Evolutionary conservation across 371 early-diverging fungal species (phyloP), one percentile per base, ranked within the genome.

Genomic region (Lichtheimia corymbifera): DNA sequence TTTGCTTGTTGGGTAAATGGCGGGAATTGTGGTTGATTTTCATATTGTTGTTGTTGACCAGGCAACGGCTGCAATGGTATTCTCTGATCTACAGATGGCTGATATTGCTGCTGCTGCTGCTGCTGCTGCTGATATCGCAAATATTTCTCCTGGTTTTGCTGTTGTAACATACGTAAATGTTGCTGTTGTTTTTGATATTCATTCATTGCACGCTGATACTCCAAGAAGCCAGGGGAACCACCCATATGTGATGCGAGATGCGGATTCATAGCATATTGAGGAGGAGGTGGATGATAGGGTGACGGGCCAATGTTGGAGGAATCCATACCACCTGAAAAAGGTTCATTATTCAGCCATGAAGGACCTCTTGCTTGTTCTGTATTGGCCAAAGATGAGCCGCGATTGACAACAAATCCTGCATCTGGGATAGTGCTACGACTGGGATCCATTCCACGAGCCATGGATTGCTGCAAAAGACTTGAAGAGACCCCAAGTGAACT

Each of bases 121-220:
- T 76, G 77, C 54, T 80, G 83, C 49, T 79, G 77, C 35, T 76
- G 77, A 44, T 73, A 73, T 49, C 79, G 82, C 24, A 76, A 62
- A 28, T 79, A 79, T 41, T 84, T 82, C 45, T 83, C 82, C 18
- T 75, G 70, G 28, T 82, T 79, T 11, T 47, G 47, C 71, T 79
- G 82, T 50, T 83, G 84, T 25, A 81, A 44, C 64, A 82, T 63
- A 35, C 80, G 76, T 27, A 76, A 51, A 47, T 77, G 79, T 53
- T 81, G 82, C 49, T 84, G 83, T 47, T 73, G 77, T 45, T 73
- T 74, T 25, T 69, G 47, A 7, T 68, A 66, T 4, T 73, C 73
- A 44, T 64, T 72, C 45, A 71, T 53, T 11, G 64, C 53, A 7
- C 79, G 65, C 22, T 73, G 76, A 55, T 74, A 79, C 49, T 79